Conservation (phyloP, 768 basidiomycete species). For the Kwoniella dendrophila region DNA sequence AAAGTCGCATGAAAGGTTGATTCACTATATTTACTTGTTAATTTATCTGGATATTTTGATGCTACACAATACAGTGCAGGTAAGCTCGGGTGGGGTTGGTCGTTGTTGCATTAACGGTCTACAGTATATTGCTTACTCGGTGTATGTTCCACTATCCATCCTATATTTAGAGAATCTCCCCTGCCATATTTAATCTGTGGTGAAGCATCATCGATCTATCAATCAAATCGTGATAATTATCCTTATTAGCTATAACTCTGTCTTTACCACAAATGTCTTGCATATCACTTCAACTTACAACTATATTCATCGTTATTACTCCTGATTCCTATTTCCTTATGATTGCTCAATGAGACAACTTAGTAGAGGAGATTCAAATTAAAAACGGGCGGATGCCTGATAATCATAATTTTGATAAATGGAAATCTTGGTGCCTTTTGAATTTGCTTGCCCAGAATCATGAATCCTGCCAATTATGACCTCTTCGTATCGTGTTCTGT, state of each 20-base stretch:
- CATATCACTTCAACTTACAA: not conserved
- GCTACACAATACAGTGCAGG: not conserved
- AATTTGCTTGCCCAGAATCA: too few species aligned
- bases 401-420: too few species aligned
- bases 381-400: too few species aligned
- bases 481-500: too few species aligned
- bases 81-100: not conserved
- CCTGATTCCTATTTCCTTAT: not conserved
- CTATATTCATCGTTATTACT: not conserved
- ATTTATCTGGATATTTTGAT: slow-evolving; percentile 9
- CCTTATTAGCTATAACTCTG: too few species aligned
- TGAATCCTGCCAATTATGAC: too few species aligned
- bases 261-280: too few species aligned
- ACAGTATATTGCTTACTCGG: slow-evolving; percentile 8
- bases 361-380: too few species aligned
- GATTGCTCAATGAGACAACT: not conserved
- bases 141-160: slow-evolving; percentile 13
- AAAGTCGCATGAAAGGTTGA: slow-evolving; percentile 16
- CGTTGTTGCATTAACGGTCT: not conserved
- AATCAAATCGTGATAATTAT: not conserved
- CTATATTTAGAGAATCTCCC: not conserved
- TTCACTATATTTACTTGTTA: slow-evolving; percentile 11
- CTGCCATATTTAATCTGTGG: slow-evolving; percentile 9
- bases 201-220: slow-evolving; percentile 18
- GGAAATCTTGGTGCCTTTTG: too few species aligned